These are phyloP conservation scores for Durusdinium trenchii DNA, from an alignment of 73 alveolate species.

Conservation along the genomic window DNA sequence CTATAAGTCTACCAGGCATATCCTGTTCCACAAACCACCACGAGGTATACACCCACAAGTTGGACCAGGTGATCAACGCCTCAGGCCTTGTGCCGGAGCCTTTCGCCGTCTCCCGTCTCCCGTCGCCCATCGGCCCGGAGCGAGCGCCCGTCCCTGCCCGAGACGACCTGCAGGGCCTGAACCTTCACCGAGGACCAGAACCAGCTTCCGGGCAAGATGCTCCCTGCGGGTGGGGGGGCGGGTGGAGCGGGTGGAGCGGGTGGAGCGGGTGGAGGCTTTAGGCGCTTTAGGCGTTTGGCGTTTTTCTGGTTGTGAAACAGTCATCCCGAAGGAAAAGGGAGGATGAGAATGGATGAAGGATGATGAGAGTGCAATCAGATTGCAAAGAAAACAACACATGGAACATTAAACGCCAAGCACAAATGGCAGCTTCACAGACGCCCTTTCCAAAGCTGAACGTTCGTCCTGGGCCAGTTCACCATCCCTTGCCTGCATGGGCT, in stretches of 20 bases:
- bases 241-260: too few relatives aligned
- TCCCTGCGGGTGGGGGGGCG: neutral
- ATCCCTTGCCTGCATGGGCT: neutral
- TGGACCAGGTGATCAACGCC: neutral
- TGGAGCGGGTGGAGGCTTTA: too few relatives aligned
- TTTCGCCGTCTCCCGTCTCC: neutral
- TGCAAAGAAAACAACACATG: neutral
- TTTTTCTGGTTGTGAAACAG: neutral
- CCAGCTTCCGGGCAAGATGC: constrained; percentile 92
- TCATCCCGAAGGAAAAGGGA: neutral
- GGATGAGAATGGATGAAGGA: neutral
- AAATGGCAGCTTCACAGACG: neutral
- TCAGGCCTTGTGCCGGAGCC: neutral
- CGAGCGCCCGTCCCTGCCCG: neutral
- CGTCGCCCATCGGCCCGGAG: neutral
- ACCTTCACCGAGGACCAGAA: constrained; percentile 78
- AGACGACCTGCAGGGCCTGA: constrained; percentile 90
- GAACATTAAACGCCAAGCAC: neutral
- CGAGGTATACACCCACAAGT: neutral
- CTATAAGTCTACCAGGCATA: too few relatives aligned
- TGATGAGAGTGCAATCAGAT: neutral
- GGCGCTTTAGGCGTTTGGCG: neutral
- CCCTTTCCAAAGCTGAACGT: neutral
- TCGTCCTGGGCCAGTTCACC: neutral
- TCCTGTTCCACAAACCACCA: neutral